Evolutionary conservation across 2,329 filamentous ascomycete species (phyloP), one percentile per base, ranked within the genome.

Genomic region (Apiospora phragmitis): DNA sequence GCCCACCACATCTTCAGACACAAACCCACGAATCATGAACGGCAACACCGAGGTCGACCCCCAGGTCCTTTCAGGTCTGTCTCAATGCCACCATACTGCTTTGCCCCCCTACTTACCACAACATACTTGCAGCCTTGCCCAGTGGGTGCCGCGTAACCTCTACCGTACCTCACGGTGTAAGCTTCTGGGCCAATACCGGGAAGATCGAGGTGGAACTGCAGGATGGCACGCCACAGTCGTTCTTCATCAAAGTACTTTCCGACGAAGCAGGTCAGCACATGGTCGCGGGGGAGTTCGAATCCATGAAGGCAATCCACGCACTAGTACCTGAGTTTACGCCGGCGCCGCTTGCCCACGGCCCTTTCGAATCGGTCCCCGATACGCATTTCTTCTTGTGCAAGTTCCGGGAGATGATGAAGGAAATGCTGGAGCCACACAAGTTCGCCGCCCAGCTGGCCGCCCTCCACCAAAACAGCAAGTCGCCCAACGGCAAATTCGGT

Each of bases 311-410:
- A 1, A 47, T 75, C 29, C 69, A 70, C 42, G n/a, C 62, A 4
- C 67, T 68, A 24, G 35, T 69, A 41, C 73, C 73, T 4, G 71
- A 74, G 21, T 26, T 74, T 26, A 70, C 69, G 16, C 69, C 70
- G 3, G 26, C 21, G 24, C 71, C 73, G 0, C 69, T 70, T 21
- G 71, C 69, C 6, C 72, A 68, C 24, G 73, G 82, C 0, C 77
- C 76, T 0, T 83, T 81, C 71, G 70, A 71, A 6, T 72, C 70
- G 0, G 71, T 71, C 5, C 71, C 77, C n/a, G 72, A 81, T 43
- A 76, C 75, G 0, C 77, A 82, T 69, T 84, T 83, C 73, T 81
- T 80, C 69, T 72, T 75, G 9, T 74, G 70, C 21, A 29, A 51
- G 6, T 75, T 73, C 43, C 67, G 70, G 29, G 55, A 74, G n/a